Percentiles rank a stretch among this genome's conserved stretches.
Conservation (phyloP, 1,139 yeast species). For the Debaryomyces udenii region DNA sequence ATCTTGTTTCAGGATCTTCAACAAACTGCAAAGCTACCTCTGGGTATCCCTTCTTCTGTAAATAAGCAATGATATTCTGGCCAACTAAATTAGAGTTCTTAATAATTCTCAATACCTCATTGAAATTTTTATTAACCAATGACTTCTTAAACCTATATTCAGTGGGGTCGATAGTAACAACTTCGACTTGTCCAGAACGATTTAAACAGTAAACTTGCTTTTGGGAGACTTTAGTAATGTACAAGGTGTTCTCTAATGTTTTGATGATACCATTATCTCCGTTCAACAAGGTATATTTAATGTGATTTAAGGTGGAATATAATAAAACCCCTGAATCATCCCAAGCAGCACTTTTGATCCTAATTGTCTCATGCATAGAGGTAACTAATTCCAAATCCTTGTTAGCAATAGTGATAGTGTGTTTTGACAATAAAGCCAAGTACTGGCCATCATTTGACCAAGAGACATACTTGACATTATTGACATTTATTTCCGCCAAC, state of each 20-base stretch:
- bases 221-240: slow-evolving; percentile 74
- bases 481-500: slow-evolving; percentile 69
- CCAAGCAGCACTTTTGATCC: slow-evolving; percentile 98
- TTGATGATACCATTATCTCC: slow-evolving; percentile 95
- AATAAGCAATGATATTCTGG: slow-evolving; percentile 91
- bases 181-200: slow-evolving; percentile 84
- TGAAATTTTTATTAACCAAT: slow-evolving; percentile 83
- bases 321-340: slow-evolving; percentile 90
- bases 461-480: slow-evolving; percentile 81
- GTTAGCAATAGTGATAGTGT: slow-evolving; percentile 86
- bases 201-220: slow-evolving; percentile 76
- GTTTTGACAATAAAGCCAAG: slow-evolving; percentile 88
- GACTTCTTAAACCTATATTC: slow-evolving; percentile 97
- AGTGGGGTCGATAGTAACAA: slow-evolving; percentile 85
- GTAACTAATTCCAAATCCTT: slow-evolving; percentile 77
- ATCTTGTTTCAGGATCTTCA: slow-evolving; percentile 93
- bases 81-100: slow-evolving; percentile 91
- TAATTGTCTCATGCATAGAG: slow-evolving; percentile 92
- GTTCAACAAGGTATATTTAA: slow-evolving; percentile 88
- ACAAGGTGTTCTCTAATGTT: slow-evolving; percentile 89
- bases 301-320: slow-evolving; percentile 93
- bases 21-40: slow-evolving; percentile 94
- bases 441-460: slow-evolving; percentile 91
- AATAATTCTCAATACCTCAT: slow-evolving; percentile 89
- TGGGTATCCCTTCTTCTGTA: slow-evolving; percentile 95